phyloP scores from a whole-genome alignment of 306 rosid species.

The Malus orientalis region DNA sequence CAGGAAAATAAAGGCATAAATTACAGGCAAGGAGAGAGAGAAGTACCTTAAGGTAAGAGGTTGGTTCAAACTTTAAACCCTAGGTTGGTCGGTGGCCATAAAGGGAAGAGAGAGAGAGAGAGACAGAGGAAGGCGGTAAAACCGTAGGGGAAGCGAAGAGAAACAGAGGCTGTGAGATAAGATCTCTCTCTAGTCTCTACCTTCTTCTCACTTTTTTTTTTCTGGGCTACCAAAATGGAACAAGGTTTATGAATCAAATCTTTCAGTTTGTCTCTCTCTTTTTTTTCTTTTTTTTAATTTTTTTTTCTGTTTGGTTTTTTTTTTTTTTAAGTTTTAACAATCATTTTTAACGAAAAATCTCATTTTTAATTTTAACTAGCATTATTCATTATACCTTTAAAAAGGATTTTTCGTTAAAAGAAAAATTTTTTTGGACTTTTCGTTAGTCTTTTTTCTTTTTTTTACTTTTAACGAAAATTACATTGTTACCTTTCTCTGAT shows the following conservation, averaged over 20 bases:
- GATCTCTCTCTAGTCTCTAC: neutral
- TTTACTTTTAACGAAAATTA: too few relatives aligned
- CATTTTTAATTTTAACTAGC: too few relatives aligned
- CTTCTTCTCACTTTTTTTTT: neutral
- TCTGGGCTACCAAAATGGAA: neutral
- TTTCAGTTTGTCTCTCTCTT: neutral
- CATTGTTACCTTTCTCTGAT: too few relatives aligned
- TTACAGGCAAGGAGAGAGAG: neutral
- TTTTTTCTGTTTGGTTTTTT: too few relatives aligned
- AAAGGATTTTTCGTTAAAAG: too few relatives aligned
- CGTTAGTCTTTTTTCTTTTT: too few relatives aligned
- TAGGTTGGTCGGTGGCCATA: slow-evolving; percentile 23
- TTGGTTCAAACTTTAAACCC: slow-evolving; percentile 10
- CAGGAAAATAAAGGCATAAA: neutral
- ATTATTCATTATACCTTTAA: too few relatives aligned
- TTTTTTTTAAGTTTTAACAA: too few relatives aligned
- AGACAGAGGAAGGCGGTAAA: neutral
- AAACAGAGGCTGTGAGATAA: slow-evolving; percentile 11
- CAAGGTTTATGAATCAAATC: neutral
- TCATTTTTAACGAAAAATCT: too few relatives aligned
- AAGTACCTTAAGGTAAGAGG: neutral
- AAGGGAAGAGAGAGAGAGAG: neutral
- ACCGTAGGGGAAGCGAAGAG: neutral
- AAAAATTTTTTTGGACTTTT: too few relatives aligned
- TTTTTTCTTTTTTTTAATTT: too few relatives aligned